phyloP scores from a whole-genome alignment of 176 grass and related monocot species.

The Dendrocalamus sinicus region DNA sequence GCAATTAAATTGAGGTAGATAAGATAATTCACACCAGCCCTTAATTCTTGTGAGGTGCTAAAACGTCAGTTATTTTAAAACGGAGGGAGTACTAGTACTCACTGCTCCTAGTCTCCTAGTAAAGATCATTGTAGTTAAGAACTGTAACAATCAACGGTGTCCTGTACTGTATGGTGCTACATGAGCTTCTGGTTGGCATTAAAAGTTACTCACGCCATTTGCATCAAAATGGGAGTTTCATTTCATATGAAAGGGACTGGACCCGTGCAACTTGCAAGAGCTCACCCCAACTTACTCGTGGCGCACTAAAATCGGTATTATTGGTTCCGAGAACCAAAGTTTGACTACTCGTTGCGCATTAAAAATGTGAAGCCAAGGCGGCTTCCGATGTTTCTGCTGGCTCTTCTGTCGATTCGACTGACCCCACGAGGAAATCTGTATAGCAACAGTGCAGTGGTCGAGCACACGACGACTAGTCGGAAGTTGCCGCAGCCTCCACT shows the following conservation, averaged over 20 bases:
- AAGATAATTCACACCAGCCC: too few species aligned
- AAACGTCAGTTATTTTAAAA: too few species aligned
- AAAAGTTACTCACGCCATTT: background rate
- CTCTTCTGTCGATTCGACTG: background rate
- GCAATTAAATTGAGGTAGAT: too few species aligned
- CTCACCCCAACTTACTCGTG: background rate
- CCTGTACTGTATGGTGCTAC: background rate
- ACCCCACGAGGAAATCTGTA: background rate
- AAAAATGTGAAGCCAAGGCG: background rate
- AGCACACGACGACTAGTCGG: background rate
- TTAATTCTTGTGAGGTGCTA: too few species aligned
- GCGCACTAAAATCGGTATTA: background rate
- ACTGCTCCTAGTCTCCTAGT: too few species aligned
- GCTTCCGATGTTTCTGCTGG: background rate
- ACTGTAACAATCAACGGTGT: background rate
- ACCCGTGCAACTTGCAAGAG: background rate
- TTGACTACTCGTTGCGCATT: background rate
- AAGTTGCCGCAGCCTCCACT: background rate
- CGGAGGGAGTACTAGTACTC: too few species aligned
- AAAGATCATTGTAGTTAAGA: background rate
- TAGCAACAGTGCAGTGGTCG: background rate
- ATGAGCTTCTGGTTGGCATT: background rate
- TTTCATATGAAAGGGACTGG: background rate
- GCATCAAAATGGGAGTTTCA: background rate
- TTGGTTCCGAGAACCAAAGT: background rate